phyloP scores from a whole-genome alignment of 2,329 filamentous ascomycete genomes.

The Peltaster fructicola region DNA sequence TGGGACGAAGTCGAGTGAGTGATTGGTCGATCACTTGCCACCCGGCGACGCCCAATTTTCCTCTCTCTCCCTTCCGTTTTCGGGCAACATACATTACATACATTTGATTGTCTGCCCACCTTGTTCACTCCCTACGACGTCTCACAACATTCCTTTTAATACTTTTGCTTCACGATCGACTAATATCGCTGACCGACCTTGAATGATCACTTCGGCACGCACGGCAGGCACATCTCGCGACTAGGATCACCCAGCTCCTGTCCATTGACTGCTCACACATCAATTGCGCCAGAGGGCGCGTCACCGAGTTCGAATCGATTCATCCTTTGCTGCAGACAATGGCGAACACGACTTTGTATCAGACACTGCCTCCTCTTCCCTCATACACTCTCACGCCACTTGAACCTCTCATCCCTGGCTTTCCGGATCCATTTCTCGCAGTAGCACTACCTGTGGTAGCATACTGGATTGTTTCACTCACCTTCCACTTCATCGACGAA shows the following conservation, averaged over 20 bases:
- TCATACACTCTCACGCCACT: constrained; percentile 56
- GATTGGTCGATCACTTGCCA: no score
- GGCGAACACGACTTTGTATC: constrained; percentile 28
- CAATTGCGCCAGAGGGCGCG: constrained; percentile 3
- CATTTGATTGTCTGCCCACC: constrained; percentile 6
- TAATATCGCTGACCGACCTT: not conserved
- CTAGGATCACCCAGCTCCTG: no score
- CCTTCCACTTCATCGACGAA: constrained; percentile 77
- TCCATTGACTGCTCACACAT: constrained; percentile 3
- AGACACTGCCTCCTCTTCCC: constrained; percentile 68
- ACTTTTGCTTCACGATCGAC: constrained; percentile 2
- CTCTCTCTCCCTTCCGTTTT: constrained; percentile 1
- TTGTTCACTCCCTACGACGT: constrained; percentile 3
- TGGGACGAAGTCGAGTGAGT: no score
- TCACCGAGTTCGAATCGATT: constrained; percentile 1
- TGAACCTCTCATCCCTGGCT: constrained; percentile 54
- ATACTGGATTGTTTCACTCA: constrained; percentile 73
- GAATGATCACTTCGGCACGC: constrained; percentile 1
- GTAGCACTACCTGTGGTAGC: constrained; percentile 60
- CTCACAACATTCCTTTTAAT: not conserved
- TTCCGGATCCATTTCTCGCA: constrained; percentile 66
- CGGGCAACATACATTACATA: constrained; percentile 1
- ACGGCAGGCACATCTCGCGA: not conserved
- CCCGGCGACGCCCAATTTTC: no score
- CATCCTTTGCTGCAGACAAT: constrained; percentile 5